Conservation (phyloP, 179 eudicot species). For the Gypsophila paniculata region DNA sequence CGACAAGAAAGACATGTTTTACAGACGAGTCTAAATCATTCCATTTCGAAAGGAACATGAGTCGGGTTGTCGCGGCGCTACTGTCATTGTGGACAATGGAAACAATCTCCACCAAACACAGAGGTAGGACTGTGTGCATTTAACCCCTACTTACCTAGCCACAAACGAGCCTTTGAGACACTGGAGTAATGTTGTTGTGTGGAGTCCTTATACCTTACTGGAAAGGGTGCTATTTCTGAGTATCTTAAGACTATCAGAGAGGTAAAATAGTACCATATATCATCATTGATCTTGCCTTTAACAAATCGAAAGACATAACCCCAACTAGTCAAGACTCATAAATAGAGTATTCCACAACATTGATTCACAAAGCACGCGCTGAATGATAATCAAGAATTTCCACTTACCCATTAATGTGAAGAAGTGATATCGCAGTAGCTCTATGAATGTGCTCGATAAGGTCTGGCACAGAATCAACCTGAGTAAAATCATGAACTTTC, state of each 20-base stretch:
- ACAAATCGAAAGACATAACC: not conserved
- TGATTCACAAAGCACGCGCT: not conserved
- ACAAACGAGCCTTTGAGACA: not conserved
- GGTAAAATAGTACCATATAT: not conserved
- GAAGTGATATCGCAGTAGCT: constrained; percentile 78
- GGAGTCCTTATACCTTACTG: not conserved
- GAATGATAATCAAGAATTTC: not conserved
- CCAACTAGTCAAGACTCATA: not conserved
- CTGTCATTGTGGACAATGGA: not conserved
- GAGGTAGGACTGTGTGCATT: not conserved
- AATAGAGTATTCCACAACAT: not conserved
- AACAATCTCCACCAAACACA: not conserved
- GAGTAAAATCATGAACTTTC: constrained; percentile 21
- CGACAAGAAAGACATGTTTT: not conserved
- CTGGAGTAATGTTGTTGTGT: not conserved
- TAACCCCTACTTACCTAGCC: not conserved
- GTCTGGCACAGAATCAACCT: constrained; percentile 92
- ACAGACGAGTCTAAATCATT: not conserved
- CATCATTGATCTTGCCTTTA: not conserved
- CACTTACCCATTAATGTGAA: constrained; percentile 82
- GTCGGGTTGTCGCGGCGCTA: not conserved
- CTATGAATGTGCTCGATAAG: constrained; percentile 81
- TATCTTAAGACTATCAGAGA: not conserved
- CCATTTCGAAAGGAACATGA: not conserved
- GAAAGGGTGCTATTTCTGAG: not conserved